Percentiles rank a stretch among this genome's conserved stretches.
phyloP scores from a whole-genome alignment of 2,329 filamentous ascomycete genomes.

The Orbilia quercus region DNA sequence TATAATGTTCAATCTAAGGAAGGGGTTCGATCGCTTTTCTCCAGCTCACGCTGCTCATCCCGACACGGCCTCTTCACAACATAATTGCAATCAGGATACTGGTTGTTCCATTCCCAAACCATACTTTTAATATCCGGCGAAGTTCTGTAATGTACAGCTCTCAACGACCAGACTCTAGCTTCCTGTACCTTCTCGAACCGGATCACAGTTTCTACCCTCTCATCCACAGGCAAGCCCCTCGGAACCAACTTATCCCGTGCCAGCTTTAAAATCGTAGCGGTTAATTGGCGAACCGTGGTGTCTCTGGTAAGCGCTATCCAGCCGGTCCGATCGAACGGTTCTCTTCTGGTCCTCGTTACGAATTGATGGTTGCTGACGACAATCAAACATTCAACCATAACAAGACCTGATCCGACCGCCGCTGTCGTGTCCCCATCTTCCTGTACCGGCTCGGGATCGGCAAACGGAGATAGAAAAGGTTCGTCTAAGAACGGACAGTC shows the following conservation, averaged over 20 bases:
- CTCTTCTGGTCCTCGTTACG: neutral
- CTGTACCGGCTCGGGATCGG: neutral
- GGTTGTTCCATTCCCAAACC: conserved; percentile 1
- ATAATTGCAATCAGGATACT: too few species aligned
- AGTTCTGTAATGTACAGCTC: conserved; percentile 13
- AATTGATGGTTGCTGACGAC: neutral
- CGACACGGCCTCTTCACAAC: too few species aligned
- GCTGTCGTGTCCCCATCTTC: neutral
- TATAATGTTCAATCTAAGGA: too few species aligned
- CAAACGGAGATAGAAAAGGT: conserved; percentile 15
- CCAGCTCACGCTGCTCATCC: too few species aligned
- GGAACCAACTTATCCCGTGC: neutral
- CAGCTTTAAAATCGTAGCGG: neutral
- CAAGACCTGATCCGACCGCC: neutral
- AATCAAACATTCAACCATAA: neutral
- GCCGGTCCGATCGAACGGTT: neutral
- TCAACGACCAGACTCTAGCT: neutral
- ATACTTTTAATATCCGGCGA: conserved; percentile 10
- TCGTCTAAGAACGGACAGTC: conserved; percentile 34
- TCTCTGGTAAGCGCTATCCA: conserved; percentile 2
- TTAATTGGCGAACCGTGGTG: conserved; percentile 15
- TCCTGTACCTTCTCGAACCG: neutral
- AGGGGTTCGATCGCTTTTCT: too few species aligned
- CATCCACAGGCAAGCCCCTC: neutral
- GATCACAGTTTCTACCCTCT: conserved; percentile 16